phyloP scores from a whole-genome alignment of 2,329 filamentous ascomycete genomes.

The Fusarium begoniae region DNA sequence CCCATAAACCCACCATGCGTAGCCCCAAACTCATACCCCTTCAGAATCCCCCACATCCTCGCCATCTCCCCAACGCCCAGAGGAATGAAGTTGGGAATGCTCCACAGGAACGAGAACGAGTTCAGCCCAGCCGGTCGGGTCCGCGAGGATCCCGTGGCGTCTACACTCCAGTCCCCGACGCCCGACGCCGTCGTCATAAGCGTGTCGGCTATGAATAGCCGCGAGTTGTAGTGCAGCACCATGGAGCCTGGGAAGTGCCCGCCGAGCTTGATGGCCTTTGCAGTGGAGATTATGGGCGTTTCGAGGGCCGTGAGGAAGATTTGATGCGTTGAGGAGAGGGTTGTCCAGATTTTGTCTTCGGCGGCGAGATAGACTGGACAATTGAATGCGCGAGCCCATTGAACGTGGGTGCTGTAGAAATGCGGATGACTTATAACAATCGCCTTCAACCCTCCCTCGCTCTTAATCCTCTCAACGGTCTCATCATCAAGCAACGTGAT shows the following conservation, averaged over 20 bases:
- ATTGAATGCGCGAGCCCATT: slow-evolving; percentile 75
- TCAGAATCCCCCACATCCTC: slow-evolving; percentile 75
- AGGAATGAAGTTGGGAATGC: slow-evolving; percentile 78
- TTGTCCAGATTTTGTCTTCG: slow-evolving; percentile 74
- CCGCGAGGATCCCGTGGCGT: slow-evolving; percentile 49
- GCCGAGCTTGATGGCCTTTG: slow-evolving; percentile 74
- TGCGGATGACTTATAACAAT: slow-evolving; percentile 85
- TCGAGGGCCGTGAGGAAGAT: slow-evolving; percentile 57
- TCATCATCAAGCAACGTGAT: slow-evolving; percentile 73
- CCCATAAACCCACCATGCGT: slow-evolving; percentile 75
- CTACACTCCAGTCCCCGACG: slow-evolving; percentile 54
- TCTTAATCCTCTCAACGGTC: slow-evolving; percentile 66
- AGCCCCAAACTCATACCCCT: slow-evolving; percentile 67
- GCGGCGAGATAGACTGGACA: slow-evolving; percentile 75
- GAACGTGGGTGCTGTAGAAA: slow-evolving; percentile 79
- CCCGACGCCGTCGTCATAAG: slow-evolving; percentile 74
- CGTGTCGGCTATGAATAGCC: slow-evolving; percentile 80
- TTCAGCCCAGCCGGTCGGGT: slow-evolving; percentile 56
- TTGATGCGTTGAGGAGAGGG: slow-evolving; percentile 53
- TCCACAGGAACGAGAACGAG: slow-evolving; percentile 79
- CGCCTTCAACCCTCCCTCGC: slow-evolving; percentile 71
- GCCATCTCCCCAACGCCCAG: slow-evolving; percentile 70
- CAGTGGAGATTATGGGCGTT: slow-evolving; percentile 50
- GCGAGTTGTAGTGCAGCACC: slow-evolving; percentile 68
- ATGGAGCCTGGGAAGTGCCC: slow-evolving; percentile 83